Evolutionary conservation across 495 filamentous ascomycete species (phyloP), one percentile per base, ranked within the genome.

Genomic region (Penicillium argentinense): DNA sequence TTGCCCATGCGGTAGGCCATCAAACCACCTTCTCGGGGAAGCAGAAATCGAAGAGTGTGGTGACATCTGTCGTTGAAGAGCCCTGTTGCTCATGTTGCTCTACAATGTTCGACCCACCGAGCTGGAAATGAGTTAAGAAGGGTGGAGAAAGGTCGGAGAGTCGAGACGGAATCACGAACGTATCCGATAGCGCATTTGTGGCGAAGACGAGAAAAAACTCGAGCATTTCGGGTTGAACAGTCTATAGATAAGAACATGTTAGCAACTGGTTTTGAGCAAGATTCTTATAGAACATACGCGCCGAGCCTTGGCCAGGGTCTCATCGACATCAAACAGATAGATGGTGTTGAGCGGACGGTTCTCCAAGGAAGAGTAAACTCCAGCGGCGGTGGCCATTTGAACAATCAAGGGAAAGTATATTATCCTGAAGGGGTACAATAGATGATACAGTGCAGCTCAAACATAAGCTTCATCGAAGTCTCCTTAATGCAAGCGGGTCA

Each of bases 11-110:
- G 88, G 74, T 76, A 93, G n/a, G 91, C 92, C 0, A 85, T 91
- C 46, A 98, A 81, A 2, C 93, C 92, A 71, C n/a, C n/a, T 97
- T 97, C 73, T 97, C 92, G 42, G 89, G 71, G 75, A 97, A 97
- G 76, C 87, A 92, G 73, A 88, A 97, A 73, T 97, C 92, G 73
- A 97, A 98, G 47, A 97, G 81, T 29, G 79, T 64, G 5, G 82
- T 89, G 6, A 91, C 89, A 59, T 81, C 66, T 37, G 85, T 75
- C 23, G 63, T 54, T 22, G 67, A 45, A 2, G 76, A 75, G 58
- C 89, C 91, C 19, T 97, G 82, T 68, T 98, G 93, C 65, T 98
- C 93, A 64, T 97, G 89, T 64, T 97, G 93, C 74, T 98, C 97
- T 38, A 71, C 72, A 34, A 96, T 76, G 75, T 98, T 83, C 46